Conservation (phyloP, 2,329 filamentous ascomycete species). For the Neofusicoccum sp. region DNA sequence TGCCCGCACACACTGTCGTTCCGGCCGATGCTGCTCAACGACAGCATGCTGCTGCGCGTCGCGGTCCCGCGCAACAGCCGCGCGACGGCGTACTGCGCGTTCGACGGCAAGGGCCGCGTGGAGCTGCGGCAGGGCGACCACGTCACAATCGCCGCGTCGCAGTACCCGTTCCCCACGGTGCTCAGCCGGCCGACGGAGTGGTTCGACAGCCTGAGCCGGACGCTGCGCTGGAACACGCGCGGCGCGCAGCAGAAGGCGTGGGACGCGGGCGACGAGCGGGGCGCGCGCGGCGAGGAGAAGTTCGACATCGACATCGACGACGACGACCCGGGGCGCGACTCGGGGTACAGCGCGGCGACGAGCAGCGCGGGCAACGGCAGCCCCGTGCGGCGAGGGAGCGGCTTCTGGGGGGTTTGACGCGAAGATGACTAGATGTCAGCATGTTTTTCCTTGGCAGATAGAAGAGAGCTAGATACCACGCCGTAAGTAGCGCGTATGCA, state of each 20-base stretch:
- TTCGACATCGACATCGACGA: constrained; percentile 96
- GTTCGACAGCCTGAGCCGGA: constrained; percentile 93
- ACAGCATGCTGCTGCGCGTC: constrained; percentile 88
- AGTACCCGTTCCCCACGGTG: constrained; percentile 96
- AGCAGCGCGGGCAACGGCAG: constrained; percentile 27
- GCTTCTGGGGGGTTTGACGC: constrained; percentile 8
- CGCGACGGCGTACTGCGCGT: constrained; percentile 92
- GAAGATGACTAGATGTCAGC: background rate
- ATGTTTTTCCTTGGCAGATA: constrained; percentile 9
- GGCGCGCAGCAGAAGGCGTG: constrained; percentile 90
- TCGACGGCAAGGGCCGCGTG: constrained; percentile 93
- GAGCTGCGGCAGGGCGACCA: constrained; percentile 92
- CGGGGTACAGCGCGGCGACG: constrained; percentile 39
- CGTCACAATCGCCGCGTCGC: constrained; percentile 91
- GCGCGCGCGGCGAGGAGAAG: constrained; percentile 49
- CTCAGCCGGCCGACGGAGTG: constrained; percentile 87
- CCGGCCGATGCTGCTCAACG: constrained; percentile 94
- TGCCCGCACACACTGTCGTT: constrained; percentile 97
- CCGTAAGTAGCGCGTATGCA: background rate
- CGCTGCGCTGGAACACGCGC: constrained; percentile 90
- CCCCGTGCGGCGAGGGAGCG: constrained; percentile 9
- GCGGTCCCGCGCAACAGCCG: constrained; percentile 80
- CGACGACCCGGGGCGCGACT: constrained; percentile 45
- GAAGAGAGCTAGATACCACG: constrained; percentile 15
- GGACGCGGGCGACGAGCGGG: constrained; percentile 48